Percentiles rank a stretch among this genome's conserved stretches.
phyloP scores from a whole-genome alignment of 176 grass and related monocot genomes.

The Eremochloa ophiuroides region DNA sequence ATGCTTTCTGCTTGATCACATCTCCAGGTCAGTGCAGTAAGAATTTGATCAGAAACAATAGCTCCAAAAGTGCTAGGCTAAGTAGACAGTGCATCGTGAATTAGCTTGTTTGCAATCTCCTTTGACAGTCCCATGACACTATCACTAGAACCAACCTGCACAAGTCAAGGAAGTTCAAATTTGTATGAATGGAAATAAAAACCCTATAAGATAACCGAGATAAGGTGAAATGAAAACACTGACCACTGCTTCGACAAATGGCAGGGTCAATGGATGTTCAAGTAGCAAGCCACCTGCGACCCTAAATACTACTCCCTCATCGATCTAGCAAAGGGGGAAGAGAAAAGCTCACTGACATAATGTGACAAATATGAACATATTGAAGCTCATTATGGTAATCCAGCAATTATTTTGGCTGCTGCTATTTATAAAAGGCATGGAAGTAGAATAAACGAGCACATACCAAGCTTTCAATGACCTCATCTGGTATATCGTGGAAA shows the following conservation, averaged over 20 bases:
- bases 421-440: not conserved
- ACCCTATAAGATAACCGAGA: not conserved
- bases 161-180: not conserved
- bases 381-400: not conserved
- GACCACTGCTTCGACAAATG: slow-evolving; percentile 97
- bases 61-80: slow-evolving; percentile 1
- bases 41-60: not conserved
- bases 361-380: not conserved
- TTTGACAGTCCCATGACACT: slow-evolving; percentile 88
- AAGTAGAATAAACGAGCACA: not conserved
- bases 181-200: slow-evolving; percentile 1
- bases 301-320: slow-evolving; percentile 85
- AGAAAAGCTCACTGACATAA: not conserved
- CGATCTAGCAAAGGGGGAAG: slow-evolving; percentile 43
- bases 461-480: slow-evolving; percentile 90
- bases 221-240: slow-evolving; percentile 21
- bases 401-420: not conserved
- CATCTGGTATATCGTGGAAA: slow-evolving; percentile 94
- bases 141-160: slow-evolving; percentile 72
- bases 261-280: slow-evolving; percentile 76
- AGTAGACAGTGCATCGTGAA: slow-evolving; percentile 41
- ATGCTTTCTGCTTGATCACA: not conserved
- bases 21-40: not conserved
- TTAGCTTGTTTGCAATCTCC: slow-evolving; percentile 63
- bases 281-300: slow-evolving; percentile 83